Evolutionary conservation across 2,329 filamentous ascomycete species (phyloP).

Genomic region (Penicillium sp.): DNA sequence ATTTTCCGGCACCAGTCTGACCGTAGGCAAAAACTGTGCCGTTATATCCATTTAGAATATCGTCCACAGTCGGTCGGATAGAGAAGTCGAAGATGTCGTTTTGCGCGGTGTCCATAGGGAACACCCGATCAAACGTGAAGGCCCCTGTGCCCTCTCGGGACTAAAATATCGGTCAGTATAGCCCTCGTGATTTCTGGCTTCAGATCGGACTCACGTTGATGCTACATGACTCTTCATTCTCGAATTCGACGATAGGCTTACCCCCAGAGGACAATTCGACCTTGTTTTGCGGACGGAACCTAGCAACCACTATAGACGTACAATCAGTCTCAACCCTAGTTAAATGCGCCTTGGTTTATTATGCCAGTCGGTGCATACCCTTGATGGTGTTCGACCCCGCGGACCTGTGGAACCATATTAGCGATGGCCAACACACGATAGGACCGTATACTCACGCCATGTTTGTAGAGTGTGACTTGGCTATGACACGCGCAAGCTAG

Average conservation of each 20-base stretch:
- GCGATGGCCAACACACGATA: slow-evolving; percentile 4
- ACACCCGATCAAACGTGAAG: slow-evolving; percentile 97
- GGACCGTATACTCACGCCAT: slow-evolving; percentile 48
- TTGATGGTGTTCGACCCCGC: slow-evolving; percentile 51
- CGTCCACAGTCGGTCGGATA: slow-evolving; percentile 91
- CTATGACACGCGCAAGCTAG: slow-evolving; percentile 13
- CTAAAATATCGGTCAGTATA: slow-evolving; percentile 46
- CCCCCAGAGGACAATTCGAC: slow-evolving; percentile 86
- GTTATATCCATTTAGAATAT: slow-evolving; percentile 98
- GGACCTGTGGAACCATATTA: slow-evolving; percentile 21
- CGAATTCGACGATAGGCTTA: slow-evolving; percentile 86
- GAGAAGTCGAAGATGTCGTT: slow-evolving; percentile 97
- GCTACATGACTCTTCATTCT: slow-evolving; percentile 81
- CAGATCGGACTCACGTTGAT: slow-evolving; percentile 64
- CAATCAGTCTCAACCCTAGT: not conserved
- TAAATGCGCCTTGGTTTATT: not conserved
- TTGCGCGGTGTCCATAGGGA: slow-evolving; percentile 89
- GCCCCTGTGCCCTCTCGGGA: slow-evolving; percentile 77
- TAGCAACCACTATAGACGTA: slow-evolving; percentile 73
- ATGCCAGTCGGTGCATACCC: slow-evolving; percentile 41
- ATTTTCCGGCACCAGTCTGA: slow-evolving; percentile 97
- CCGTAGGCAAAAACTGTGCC: slow-evolving; percentile 98
- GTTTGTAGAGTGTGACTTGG: slow-evolving; percentile 26
- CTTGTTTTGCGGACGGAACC: slow-evolving; percentile 96
- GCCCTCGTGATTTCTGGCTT: slow-evolving; percentile 11